Evolutionary conservation across 2,329 filamentous ascomycete genomes (phyloP), one percentile per base, ranked within the genome.

Genomic region (Ambrosiella xylebori): DNA sequence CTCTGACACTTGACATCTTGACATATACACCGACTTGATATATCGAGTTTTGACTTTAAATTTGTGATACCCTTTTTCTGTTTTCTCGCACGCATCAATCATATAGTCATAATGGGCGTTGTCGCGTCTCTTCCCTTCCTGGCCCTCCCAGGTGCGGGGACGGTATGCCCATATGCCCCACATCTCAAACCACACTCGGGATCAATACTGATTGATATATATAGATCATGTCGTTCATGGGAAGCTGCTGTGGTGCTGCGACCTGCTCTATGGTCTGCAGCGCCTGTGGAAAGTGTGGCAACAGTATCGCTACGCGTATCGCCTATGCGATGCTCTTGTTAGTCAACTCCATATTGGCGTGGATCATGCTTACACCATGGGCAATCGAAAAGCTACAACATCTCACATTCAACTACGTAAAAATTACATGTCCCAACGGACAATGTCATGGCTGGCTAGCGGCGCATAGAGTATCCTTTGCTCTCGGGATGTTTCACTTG

Each of bases 291-390:
- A 97, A 96, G 70, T 97, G 91, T 71, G 88, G 90, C 65, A 97
- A 95, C 76, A 94, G 89, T 73, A 90, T 97, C 73, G 90, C 90
- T 59, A 98, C 93, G 64, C 88, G 93, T 75, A 94, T 97, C 73
- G 91, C 87, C 67, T 96, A 95, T 69, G 90, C 93, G 63, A 81
- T 97, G 66, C 85, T 98, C 62, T 86, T 98, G 58, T 82, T 98
- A 64, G 73, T 97, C 71, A 98, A 98, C 77, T 96, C 91, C 60
- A 95, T 97, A 63, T 70, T 97, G 56, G 91, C 93, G 40, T 98
- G 93, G 93, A 88, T 98, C 65, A 95, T 97, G 88, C 88, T 98
- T 73, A 98, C 93, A 19, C 88, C 89, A 57, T 98, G 93, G 93
- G 93, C 93, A 39, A 87, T 98, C 68, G 88, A 95, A 66, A 97